Base-by-base conservation (phyloP, 2,329 filamentous ascomycete genomes). In the Monosporascus sp. region DNA sequence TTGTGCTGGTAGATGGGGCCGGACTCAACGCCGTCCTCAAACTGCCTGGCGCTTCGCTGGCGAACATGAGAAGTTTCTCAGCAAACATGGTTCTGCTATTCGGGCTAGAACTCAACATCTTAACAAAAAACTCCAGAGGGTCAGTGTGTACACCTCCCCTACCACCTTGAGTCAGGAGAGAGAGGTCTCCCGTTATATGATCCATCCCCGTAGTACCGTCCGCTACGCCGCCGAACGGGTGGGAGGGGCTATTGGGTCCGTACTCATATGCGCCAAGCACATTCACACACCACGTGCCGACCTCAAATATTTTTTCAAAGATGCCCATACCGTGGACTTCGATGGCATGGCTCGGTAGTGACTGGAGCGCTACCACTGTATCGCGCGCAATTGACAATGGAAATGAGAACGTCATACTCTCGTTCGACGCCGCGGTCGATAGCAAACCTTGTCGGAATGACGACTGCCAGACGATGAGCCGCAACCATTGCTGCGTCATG, bases 381-480 rank as follows among this genome's bases (percentile, higher is more conserved):
- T 83, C 81, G 48, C 80, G 72, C 0, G 82, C 82, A n/a, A 86
- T 82, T 38, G 82, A 76, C 27, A 86, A 75, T 0, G 83, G 82
- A 52, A 82, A 85, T 35, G 77, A 76, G 69, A 85, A 85, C 36
- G 76, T 80, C 77, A 86, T 81, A 47, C 81, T 79, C 56, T 77
- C 77, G 53, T 87, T 80, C 7, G 74, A 69, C 0, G 83, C 75
- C 3, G 76, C 76, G 35, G 79, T 82, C 35, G 82, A 85, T 20
- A 88, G 74, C 24, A 83, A 79, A 4, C 83, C 82, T 59, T 87
- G 83, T 20, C 81, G 79, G 60, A 87, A 86, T 3, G 84, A 85
- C 2, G 86, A 77, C 60, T 88, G 86, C 86, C 86, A 89, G n/a
- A 88, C 80, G 70, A 88, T 86, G 1, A 84, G 81, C 18, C 82